Evolutionary conservation across 768 basidiomycete species (phyloP), one percentile per base, ranked within the genome.

Genomic region (Peribolospora kevripleyi): DNA sequence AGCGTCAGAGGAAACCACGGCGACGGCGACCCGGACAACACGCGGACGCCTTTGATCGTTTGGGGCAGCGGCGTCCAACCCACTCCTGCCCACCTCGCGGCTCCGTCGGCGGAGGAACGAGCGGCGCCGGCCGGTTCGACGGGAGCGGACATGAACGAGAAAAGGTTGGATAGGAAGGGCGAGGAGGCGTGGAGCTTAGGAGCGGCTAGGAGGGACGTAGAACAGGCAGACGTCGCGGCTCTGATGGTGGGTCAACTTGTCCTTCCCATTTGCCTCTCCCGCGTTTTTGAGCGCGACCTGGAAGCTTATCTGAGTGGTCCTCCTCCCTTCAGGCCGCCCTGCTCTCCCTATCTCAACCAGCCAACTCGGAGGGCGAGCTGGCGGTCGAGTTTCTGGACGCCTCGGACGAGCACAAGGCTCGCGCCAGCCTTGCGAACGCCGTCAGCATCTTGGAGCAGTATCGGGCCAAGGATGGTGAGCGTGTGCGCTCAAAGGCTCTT

Each of bases 1-100:
- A 82, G 81, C 4, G 75, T 72, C 41, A 80, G 84, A 54, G 85
- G 85, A 9, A 87, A 86, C 62, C 85, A 88, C 56, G 85, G 85
- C 4, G 85, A 88, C 58, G 85, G 85, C 43, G 82, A 86, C 62
- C 84, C 84, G 0, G 84, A 87, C 63, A 85, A 81, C 61, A 86
- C 84, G 5, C 76, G 83, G 48, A 88, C 85, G 2, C 85, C 85
- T 13, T 71, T 85, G 5, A 71, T 88, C 25, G 77, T 75, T 2
- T 88, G 85, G 85, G 85, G 85, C 0, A 72, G 76, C 42, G 84
- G 84, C 5, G 67, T 86, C 45, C 76, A 83, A 9, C 74, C 75
- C 0, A 82, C 83, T n/a, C 59, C 80, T 0, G 73, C 74, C 8
- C 75, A 80, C 57, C 68, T 68, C 5, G 60, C 60, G 2, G 70